Conservation (phyloP, 805 yeast species). For the Wickerhamomyces ciferrii region DNA sequence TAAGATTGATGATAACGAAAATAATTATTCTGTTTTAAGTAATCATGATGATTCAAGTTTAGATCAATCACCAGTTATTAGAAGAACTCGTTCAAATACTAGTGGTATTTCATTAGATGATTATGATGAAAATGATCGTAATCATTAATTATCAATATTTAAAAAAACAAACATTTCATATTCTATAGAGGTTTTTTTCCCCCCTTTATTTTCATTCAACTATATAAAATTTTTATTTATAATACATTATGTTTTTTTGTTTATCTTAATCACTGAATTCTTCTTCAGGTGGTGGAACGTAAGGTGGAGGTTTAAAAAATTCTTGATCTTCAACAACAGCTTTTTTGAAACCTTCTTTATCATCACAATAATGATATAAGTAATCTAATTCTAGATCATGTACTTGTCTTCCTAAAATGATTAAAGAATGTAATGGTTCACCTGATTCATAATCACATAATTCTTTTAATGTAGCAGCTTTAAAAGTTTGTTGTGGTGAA, state of each 20-base stretch:
- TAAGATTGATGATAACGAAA: slow-evolving; percentile 4
- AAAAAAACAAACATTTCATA: no score
- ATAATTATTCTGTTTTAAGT: not conserved
- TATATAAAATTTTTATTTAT: not conserved
- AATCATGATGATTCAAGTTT: not conserved
- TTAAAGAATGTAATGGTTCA: slow-evolving; percentile 88
- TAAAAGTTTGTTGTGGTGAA: slow-evolving; percentile 74
- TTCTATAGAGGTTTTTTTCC: not conserved
- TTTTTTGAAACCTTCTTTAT: slow-evolving; percentile 41
- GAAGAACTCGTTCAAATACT: not conserved
- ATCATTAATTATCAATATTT: no score
- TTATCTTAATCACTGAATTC: slow-evolving; percentile 18
- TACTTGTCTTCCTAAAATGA: slow-evolving; percentile 87
- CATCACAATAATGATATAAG: slow-evolving; percentile 68
- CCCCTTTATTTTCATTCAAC: no score
- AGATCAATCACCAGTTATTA: not conserved
- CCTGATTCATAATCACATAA: slow-evolving; percentile 84
- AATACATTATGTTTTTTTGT: not conserved
- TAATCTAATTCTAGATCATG: slow-evolving; percentile 92
- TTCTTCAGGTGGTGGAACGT: slow-evolving; percentile 45
- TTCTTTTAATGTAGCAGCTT: slow-evolving; percentile 79
- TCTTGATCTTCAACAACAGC: slow-evolving; percentile 54
- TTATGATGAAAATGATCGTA: not conserved
- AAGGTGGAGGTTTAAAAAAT: slow-evolving; percentile 67
- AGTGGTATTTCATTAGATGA: not conserved